Conservation (phyloP, 768 basidiomycete genomes). For the Boletus sensibilis region DNA sequence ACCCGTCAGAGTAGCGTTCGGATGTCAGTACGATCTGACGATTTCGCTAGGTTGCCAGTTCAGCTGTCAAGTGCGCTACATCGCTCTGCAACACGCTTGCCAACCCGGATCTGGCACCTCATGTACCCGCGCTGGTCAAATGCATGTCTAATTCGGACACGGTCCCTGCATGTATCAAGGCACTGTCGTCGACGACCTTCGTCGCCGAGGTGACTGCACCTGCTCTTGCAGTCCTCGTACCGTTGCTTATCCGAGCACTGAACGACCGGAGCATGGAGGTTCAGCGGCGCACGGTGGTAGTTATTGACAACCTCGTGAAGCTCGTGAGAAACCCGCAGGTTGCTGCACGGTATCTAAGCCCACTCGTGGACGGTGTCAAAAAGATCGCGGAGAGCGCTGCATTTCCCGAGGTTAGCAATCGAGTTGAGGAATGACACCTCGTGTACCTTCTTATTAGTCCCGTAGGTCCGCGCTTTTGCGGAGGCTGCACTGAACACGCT, state of each 20-base stretch:
- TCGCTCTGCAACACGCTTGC: constrained; percentile 86
- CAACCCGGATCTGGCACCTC: constrained; percentile 89
- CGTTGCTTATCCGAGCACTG: constrained; percentile 84
- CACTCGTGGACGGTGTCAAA: constrained; percentile 86
- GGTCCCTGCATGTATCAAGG: constrained; percentile 91
- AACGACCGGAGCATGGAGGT: constrained; percentile 97
- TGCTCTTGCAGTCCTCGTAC: constrained; percentile 94
- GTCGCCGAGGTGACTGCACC: constrained; percentile 96
- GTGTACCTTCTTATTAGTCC: constrained; percentile 12
- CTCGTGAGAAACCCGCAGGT: constrained; percentile 90
- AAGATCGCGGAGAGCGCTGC: constrained; percentile 89
- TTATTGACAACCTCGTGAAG: constrained; percentile 95
- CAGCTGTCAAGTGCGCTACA: constrained; percentile 88
- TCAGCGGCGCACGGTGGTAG: constrained; percentile 90
- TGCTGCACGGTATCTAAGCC: constrained; percentile 84
- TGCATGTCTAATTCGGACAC: constrained; percentile 91
- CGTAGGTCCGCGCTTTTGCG: constrained; percentile 86
- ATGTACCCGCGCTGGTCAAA: constrained; percentile 86
- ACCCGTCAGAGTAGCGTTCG: constrained; percentile 15
- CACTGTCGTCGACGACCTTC: constrained; percentile 91
- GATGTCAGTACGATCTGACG: constrained; percentile 9
- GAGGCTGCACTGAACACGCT: constrained; percentile 79
- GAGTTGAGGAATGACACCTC: constrained; percentile 2
- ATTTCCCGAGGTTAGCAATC: constrained; percentile 78
- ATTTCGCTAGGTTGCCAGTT: constrained; percentile 65